These are phyloP conservation scores for Ogataea philodendri DNA, from an alignment of 805 yeast species.

Conservation along the genomic window DNA sequence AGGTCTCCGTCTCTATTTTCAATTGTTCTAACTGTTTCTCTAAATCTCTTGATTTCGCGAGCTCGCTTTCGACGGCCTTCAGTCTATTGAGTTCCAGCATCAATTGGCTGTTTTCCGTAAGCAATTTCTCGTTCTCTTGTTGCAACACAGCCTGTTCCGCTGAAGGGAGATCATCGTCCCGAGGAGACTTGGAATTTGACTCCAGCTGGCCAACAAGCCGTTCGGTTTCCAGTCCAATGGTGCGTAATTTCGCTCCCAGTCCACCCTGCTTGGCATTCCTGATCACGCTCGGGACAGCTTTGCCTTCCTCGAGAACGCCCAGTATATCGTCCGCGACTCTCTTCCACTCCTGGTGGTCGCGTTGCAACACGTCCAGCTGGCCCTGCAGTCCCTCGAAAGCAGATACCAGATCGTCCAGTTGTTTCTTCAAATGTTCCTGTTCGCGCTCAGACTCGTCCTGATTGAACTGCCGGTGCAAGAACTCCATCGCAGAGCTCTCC, in stretches of 20 bases:
- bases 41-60: background rate
- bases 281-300: constrained; percentile 1
- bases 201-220: background rate
- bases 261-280: constrained; percentile 4
- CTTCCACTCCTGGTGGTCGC: constrained; percentile 20
- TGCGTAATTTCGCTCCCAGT: constrained; percentile 4
- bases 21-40: constrained; percentile 2
- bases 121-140: background rate
- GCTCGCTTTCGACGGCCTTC: background rate
- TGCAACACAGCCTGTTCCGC: background rate
- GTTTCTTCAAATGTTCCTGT: constrained; percentile 11
- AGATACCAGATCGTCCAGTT: constrained; percentile 20
- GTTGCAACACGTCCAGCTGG: constrained; percentile 17
- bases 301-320: constrained; percentile 6
- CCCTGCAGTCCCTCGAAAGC: constrained; percentile 20
- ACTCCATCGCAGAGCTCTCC: constrained; percentile 18
- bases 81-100: too few species aligned
- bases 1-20: background rate
- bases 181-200: too few species aligned
- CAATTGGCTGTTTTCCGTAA: background rate
- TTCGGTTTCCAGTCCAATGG: constrained; percentile 7
- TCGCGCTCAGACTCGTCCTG: constrained; percentile 5
- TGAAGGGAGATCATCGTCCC: too few species aligned
- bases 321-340: constrained; percentile 13
- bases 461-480: constrained; percentile 16